Base-by-base conservation (phyloP, 108 stramenopile genomes). In the Pseudonitzschia multiseries region DNA sequence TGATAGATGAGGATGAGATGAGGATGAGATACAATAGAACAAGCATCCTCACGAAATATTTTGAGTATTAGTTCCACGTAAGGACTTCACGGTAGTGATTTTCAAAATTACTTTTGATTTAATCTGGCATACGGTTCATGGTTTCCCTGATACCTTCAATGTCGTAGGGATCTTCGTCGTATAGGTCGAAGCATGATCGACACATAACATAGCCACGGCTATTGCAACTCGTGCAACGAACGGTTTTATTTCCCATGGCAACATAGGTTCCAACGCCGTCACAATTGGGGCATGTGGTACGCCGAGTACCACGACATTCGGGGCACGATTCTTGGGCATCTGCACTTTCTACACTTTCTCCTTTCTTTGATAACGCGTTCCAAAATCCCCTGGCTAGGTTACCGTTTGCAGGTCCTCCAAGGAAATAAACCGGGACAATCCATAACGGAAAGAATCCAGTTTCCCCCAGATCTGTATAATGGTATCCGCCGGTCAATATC, bases 381-480 rank as follows among this genome's bases (percentile, higher is more conserved):
- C 91, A 90, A 81, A 92, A 74, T 8, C 84, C 75, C 52, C 94
- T 72, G 32, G 94, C 94, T 32, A 95, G 65, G 74, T 95, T 93
- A 10, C 94, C 94, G 67, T 84, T 81, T 29, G 94, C 94, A 12
- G 94, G 94, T 29, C 94, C 94, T 28, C 94, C 94, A 50, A 93
- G 69, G 59, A 93, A 93, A 57, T 93, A 95, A 12, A 95, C 89
- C 0, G 94, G 91, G 15, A 87, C 44, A 43, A 93, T 93, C 94
- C 94, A 95, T 28, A 90, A 75, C 0, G 94, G 94, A 65, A 95
- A 92, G 70, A 85, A 88, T 21, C 94, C 94, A 28, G 88, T 89
- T 75, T 92, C 91, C 13, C 91, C 91, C 0, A 68, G 0, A 75
- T 93, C 89, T 40, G 73, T 88, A 76, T 95, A 95, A 36, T 91